phyloP scores from a whole-genome alignment of 176 grass and related monocot genomes.

The Oryza coarctata region DNA sequence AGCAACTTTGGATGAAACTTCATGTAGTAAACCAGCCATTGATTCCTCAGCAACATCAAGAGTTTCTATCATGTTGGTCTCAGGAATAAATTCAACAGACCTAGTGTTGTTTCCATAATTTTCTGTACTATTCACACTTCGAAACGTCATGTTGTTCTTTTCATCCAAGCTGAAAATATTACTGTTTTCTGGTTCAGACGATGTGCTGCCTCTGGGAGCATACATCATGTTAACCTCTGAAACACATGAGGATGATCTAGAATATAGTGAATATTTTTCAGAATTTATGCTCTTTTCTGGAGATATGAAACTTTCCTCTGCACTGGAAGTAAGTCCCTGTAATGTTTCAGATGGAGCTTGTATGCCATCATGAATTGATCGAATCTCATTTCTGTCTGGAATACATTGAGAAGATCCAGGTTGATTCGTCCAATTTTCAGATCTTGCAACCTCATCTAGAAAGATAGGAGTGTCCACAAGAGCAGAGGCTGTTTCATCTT shows the following conservation, averaged over 20 bases:
- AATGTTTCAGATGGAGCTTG: conserved; percentile 4
- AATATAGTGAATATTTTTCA: conserved; percentile 45
- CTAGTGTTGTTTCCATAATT: background rate
- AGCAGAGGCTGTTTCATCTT: conserved; percentile 16
- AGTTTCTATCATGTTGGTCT: conserved; percentile 14
- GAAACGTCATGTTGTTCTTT: background rate
- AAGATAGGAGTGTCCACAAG: conserved; percentile 16
- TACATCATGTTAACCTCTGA: conserved; percentile 33
- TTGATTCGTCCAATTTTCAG: conserved; percentile 15
- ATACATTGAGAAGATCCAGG: conserved; percentile 9
- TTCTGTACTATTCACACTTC: background rate
- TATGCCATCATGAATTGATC: conserved; percentile 5
- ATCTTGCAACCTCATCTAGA: conserved; percentile 13
- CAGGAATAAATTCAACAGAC: conserved; percentile 19
- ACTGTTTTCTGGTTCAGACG: background rate
- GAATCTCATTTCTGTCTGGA: background rate
- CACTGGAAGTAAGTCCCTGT: background rate
- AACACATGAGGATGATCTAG: conserved; percentile 49
- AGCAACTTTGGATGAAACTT: conserved; percentile 2
- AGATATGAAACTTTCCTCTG: conserved; percentile 31
- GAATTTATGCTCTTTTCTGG: conserved; percentile 28
- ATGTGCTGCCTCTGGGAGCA: background rate
- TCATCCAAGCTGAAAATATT: conserved; percentile 8
- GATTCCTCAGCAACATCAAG: background rate
- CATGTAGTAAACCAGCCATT: background rate